phyloP scores from a whole-genome alignment of 2,329 filamentous ascomycete species.

The Neoarthrinium moseri region DNA sequence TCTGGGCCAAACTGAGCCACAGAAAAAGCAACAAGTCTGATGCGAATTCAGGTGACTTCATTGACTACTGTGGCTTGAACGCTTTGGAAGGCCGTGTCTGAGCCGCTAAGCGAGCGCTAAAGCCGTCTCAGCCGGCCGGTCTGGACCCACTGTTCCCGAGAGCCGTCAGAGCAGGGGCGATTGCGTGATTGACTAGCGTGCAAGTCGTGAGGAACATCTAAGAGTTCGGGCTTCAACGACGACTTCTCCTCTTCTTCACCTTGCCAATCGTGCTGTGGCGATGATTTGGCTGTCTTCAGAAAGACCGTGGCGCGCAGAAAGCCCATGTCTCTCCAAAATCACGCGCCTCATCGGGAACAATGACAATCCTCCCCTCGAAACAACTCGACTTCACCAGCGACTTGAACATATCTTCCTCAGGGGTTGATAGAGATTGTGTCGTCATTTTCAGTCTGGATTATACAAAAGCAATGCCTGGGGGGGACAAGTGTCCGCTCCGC shows the following conservation, averaged over 20 bases:
- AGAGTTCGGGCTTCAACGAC: neutral
- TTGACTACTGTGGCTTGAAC: neutral
- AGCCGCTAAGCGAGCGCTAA: neutral
- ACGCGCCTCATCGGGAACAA: no score
- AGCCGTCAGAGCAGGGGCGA: constrained; percentile 3
- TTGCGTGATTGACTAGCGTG: constrained; percentile 9
- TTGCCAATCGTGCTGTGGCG: no score
- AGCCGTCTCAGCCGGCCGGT: neutral
- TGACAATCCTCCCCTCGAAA: no score
- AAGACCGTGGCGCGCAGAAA: no score
- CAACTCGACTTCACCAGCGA: no score
- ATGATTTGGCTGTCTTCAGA: neutral
- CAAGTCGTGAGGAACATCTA: neutral
- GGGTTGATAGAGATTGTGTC: no score
- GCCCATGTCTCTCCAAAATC: no score
- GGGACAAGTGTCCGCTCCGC: neutral
- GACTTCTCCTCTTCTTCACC: constrained; percentile 7
- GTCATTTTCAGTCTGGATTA: neutral
- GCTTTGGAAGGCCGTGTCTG: neutral
- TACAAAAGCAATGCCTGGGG: neutral
- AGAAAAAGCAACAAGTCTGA: neutral
- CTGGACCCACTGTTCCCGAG: neutral
- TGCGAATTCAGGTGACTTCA: constrained; percentile 7
- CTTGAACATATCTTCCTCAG: no score
- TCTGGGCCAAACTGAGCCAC: neutral